Percentiles rank a stretch among this genome's conserved stretches.
Conservation (phyloP, 331 rosid species). For the Phaseolus coccineus region DNA sequence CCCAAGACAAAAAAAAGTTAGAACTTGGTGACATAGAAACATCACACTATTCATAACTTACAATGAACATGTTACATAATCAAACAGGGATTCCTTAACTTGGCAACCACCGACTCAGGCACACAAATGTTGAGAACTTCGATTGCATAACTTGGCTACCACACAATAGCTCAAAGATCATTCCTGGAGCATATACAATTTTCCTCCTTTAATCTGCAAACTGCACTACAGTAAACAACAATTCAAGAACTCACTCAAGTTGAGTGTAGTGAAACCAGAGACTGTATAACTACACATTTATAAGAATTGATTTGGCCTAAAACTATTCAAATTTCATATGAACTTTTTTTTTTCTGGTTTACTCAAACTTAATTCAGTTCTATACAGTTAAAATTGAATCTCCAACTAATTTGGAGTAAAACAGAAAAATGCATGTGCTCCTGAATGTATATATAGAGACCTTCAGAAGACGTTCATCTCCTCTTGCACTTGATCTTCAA, state of each 20-base stretch:
- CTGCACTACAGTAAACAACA: constrained; percentile 20
- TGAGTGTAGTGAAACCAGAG: background rate
- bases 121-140: background rate
- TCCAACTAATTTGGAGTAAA: too few species aligned
- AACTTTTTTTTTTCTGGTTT: too few species aligned
- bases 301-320: too few species aligned
- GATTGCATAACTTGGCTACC: constrained; percentile 16
- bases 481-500: constrained; percentile 61
- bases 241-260: background rate
- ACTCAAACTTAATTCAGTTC: too few species aligned
- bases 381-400: too few species aligned
- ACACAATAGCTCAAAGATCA: constrained; percentile 1
- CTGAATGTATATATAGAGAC: constrained; percentile 17
- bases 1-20: background rate
- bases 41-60: constrained; percentile 37
- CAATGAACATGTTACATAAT: constrained; percentile 17
- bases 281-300: too few species aligned
- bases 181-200: background rate
- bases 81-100: constrained; percentile 14
- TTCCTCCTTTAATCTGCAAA: constrained; percentile 31
- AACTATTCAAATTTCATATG: too few species aligned
- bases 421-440: background rate
- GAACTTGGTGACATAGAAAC: constrained; percentile 13
- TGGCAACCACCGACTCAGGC: background rate
- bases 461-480: constrained; percentile 70